phyloP scores from a whole-genome alignment of 441 rosid species.

The Croton laevigatus region DNA sequence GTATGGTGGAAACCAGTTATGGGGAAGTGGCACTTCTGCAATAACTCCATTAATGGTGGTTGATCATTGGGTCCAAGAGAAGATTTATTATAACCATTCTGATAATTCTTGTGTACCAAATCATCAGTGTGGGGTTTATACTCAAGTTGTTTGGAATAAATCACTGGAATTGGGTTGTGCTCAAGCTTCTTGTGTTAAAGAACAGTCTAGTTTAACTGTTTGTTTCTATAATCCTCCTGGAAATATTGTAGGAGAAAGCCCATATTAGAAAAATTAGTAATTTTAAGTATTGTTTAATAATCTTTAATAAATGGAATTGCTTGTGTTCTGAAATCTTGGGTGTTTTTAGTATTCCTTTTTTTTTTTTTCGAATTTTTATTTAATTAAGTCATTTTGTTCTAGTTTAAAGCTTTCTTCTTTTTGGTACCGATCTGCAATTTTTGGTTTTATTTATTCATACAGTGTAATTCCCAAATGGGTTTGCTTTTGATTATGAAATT shows the following conservation, averaged over 20 bases:
- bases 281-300: background rate
- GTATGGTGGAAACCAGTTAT: slow-evolving; percentile 72
- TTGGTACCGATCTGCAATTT: background rate
- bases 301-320: background rate
- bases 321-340: slow-evolving; percentile 9
- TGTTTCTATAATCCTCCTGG: slow-evolving; percentile 91
- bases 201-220: slow-evolving; percentile 50
- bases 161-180: slow-evolving; percentile 69
- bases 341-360: background rate
- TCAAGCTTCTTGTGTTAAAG: slow-evolving; percentile 54
- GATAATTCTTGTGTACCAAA: slow-evolving; percentile 48
- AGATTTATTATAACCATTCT: slow-evolving; percentile 47
- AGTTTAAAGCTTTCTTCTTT: background rate
- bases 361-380: no score
- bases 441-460: background rate
- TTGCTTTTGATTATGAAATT: background rate
- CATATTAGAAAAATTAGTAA: slow-evolving; percentile 37
- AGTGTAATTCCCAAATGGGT: background rate
- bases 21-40: slow-evolving; percentile 45
- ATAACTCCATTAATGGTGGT: slow-evolving; percentile 59
- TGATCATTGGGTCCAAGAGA: slow-evolving; percentile 68
- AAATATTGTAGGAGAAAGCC: slow-evolving; percentile 64
- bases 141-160: slow-evolving; percentile 76
- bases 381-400: background rate
- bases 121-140: slow-evolving; percentile 67